These are phyloP conservation scores for Coprinopsis marcescibilis DNA, from an alignment of 768 basidiomycete species.

Conservation along the genomic window DNA sequence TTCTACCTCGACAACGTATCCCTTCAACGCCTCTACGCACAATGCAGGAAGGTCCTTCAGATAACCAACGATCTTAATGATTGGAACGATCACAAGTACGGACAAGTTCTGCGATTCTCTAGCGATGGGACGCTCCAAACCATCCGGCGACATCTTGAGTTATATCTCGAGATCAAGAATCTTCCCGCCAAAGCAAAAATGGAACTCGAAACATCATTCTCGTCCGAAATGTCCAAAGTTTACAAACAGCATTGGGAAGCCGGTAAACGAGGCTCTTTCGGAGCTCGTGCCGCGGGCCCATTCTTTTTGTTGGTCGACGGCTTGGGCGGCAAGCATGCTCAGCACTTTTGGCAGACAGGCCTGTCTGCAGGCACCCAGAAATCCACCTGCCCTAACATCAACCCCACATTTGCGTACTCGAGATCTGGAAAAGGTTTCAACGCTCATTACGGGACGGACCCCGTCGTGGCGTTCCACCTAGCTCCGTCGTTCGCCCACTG, in stretches of 20 bases:
- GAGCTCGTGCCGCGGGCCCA: slow-evolving; percentile 34
- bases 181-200: slow-evolving; percentile 3
- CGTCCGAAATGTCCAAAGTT: not conserved
- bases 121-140: slow-evolving; percentile 31
- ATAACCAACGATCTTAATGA: slow-evolving; percentile 24
- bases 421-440: slow-evolving; percentile 30
- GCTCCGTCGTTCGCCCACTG: slow-evolving; percentile 23
- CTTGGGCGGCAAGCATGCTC: slow-evolving; percentile 18
- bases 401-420: slow-evolving; percentile 43
- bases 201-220: not conserved
- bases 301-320: slow-evolving; percentile 15
- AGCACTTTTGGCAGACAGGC: slow-evolving; percentile 38
- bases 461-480: slow-evolving; percentile 36
- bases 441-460: slow-evolving; percentile 42
- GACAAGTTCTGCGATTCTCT: slow-evolving; percentile 30
- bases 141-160: slow-evolving; percentile 36
- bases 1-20: slow-evolving; percentile 36
- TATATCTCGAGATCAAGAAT: slow-evolving; percentile 19
- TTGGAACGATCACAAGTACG: slow-evolving; percentile 39
- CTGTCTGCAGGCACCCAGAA: slow-evolving; percentile 15
- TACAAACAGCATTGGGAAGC: not conserved
- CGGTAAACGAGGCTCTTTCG: not conserved
- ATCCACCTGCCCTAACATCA: slow-evolving; percentile 25
- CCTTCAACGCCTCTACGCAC: slow-evolving; percentile 26
- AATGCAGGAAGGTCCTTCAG: slow-evolving; percentile 33